These are phyloP conservation scores for Clonostachys byssicola DNA, from an alignment of 2,329 filamentous ascomycete species.

Conservation along the genomic window DNA sequence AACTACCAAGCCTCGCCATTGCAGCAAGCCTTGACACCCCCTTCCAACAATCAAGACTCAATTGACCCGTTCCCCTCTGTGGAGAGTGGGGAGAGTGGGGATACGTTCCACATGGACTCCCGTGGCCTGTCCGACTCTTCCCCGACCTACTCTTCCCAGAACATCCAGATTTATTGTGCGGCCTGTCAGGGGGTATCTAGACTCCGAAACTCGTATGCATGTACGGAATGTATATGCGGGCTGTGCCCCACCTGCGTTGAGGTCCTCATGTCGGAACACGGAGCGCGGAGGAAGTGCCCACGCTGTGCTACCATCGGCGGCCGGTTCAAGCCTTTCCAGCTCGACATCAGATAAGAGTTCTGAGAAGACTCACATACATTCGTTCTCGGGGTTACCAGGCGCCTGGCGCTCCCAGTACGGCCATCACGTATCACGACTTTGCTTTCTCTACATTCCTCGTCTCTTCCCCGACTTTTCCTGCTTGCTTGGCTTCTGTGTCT, in stretches of 20 bases:
- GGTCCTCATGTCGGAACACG: constrained; percentile 71
- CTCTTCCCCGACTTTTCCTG: no score
- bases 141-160: constrained; percentile 66
- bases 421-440: no score
- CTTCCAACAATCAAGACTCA: constrained; percentile 61
- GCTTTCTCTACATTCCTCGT: no score
- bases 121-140: constrained; percentile 68
- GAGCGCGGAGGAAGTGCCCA: constrained; percentile 72
- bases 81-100: constrained; percentile 70
- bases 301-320: constrained; percentile 75
- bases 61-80: constrained; percentile 86
- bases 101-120: constrained; percentile 67
- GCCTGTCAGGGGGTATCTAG: constrained; percentile 75
- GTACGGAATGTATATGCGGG: constrained; percentile 93
- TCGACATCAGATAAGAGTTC: constrained; percentile 65
- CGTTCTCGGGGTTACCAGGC: no score
- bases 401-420: no score
- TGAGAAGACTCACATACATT: background rate
- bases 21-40: constrained; percentile 86
- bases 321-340: constrained; percentile 79
- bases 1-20: constrained; percentile 86
- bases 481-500: no score
- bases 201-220: constrained; percentile 83
- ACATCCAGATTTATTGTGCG: constrained; percentile 88
- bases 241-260: constrained; percentile 87